Base-by-base conservation (phyloP, 2,329 filamentous ascomycete genomes). In the Fusarium sp. region DNA sequence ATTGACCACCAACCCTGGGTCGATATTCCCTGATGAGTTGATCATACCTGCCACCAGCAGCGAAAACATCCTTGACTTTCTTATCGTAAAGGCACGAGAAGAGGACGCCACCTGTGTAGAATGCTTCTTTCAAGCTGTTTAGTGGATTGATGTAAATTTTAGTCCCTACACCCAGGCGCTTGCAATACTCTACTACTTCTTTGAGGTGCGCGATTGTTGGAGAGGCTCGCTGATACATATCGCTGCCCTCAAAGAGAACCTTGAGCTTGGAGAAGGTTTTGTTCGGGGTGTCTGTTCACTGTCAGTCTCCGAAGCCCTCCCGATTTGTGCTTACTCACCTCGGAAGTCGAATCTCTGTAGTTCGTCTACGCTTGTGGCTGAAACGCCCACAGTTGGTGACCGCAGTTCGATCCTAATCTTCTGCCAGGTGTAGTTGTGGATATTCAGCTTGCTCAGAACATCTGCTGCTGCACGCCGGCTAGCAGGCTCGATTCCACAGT, bases 31-130 rank as follows among this genome's bases (percentile, higher is more conserved):
- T 89, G 68, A 99, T 95, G 20, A 99, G 82, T 47, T 89, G 89
- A 76, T 99, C 96, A 76, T 99, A 99, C 48, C 96, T 89, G 4
- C 96, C 96, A 50, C 96, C 96, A 32, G 94, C 96, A 7, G 95
- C 96, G 74, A 98, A 93, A 0, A 98, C 92, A 71, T 96, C 91
- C 71, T 87, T 90, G 64, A 90, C 87, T 76, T 93, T 96, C 65
- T 87, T 90, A 76, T 98, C 95, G 67, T 94, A 93, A 3, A 97
- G 81, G 74, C 94, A 97, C 64, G 96, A 92, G 76, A 99, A 98
- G 43, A 98, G 83, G 28, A 98, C 84, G 9, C 94, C 94, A 1
- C 92, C 91, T 19, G 87, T 83, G 78, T 96, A 99, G 76, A 98
- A 97, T 57, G 90, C 92, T 75, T 97, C 94, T 74, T 97, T 97